Conservation (phyloP, 83 land plant species). For the Picea mariana region DNA sequence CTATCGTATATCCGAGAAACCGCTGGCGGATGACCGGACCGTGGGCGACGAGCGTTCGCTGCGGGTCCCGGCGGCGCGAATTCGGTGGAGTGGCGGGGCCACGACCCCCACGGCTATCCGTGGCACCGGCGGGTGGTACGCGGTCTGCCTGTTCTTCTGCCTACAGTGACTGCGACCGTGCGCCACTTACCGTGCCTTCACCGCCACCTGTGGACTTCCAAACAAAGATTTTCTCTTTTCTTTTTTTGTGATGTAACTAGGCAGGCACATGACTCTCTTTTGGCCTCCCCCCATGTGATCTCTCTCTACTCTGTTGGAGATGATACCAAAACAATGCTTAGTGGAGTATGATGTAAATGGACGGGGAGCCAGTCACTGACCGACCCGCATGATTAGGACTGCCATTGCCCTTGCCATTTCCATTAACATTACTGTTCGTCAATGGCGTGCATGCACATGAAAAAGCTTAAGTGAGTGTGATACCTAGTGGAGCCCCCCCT, state of each 20-base stretch:
- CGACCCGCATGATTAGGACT: too few relatives aligned
- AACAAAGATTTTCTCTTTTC: neutral
- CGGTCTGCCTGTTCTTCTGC: constrained; percentile 1
- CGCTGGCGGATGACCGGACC: neutral
- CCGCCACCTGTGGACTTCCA: neutral
- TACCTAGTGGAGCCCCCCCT: too few relatives aligned
- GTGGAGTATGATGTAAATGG: too few relatives aligned
- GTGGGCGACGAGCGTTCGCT: neutral
- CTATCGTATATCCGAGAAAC: neutral
- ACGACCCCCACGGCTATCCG: neutral
- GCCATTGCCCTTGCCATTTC: too few relatives aligned
- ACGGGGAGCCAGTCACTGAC: too few relatives aligned
- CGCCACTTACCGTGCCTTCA: constrained; percentile 6
- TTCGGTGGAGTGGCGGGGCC: neutral
- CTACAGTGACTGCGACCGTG: neutral
- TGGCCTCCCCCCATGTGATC: too few relatives aligned
- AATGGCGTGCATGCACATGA: too few relatives aligned
- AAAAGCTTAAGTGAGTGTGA: too few relatives aligned
- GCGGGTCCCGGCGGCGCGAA: neutral
- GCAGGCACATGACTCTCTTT: too few relatives aligned
- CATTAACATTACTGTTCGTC: too few relatives aligned
- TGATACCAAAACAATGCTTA: too few relatives aligned
- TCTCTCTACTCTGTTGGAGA: too few relatives aligned
- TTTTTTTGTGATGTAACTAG: neutral
- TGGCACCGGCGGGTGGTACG: neutral